Evolutionary conservation across 352 stramenopile genomes (phyloP).

Genomic region (Pythium myriotylum): DNA sequence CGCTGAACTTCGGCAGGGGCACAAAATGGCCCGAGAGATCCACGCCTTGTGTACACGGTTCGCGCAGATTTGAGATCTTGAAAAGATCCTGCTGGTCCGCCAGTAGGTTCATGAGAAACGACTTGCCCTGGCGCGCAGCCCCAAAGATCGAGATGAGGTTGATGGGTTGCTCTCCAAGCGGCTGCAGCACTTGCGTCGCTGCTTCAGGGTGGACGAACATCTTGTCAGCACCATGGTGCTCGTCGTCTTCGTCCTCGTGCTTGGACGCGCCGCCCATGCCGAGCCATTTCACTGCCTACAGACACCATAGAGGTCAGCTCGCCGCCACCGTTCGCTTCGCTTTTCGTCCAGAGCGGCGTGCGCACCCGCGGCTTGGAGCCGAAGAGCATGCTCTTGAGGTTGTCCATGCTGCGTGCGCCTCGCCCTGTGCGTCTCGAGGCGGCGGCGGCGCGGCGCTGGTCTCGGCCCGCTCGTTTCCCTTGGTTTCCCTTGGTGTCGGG

Average conservation of each 20-base stretch:
- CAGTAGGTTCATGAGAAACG: constrained; percentile 88
- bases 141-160: constrained; percentile 90
- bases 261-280: constrained; percentile 47
- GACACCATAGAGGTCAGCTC: background rate
- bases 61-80: constrained; percentile 86
- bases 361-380: constrained; percentile 34
- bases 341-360: no score
- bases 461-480: no score
- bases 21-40: constrained; percentile 82
- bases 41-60: constrained; percentile 86
- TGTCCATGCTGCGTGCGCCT: no score
- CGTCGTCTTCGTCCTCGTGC: constrained; percentile 29
- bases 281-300: constrained; percentile 83
- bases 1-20: constrained; percentile 67
- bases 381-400: constrained; percentile 43
- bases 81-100: constrained; percentile 86
- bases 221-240: constrained; percentile 38
- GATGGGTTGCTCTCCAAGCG: constrained; percentile 61
- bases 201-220: constrained; percentile 77
- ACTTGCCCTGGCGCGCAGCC: constrained; percentile 82
- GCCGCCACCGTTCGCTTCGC: no score
- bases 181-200: constrained; percentile 55
- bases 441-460: no score
- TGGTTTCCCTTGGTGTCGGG: background rate
- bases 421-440: no score